Conservation (phyloP, 2,329 filamentous ascomycete species). For the Hymenoscyphus linearis region DNA sequence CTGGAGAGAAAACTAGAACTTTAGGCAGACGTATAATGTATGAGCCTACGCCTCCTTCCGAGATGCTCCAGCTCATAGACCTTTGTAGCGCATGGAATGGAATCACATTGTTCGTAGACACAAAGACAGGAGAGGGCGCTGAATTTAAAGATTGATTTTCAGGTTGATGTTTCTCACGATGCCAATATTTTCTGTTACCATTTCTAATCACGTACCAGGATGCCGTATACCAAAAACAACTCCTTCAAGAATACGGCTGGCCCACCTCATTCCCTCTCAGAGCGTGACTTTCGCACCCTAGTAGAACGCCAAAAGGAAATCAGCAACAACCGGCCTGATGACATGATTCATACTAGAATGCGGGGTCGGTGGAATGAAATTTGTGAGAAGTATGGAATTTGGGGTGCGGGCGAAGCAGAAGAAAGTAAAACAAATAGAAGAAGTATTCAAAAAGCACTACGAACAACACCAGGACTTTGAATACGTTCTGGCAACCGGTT, state of each 20-base stretch:
- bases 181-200: not conserved
- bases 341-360: not conserved
- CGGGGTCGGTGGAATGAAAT: not conserved
- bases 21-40: not conserved
- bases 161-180: too few species aligned
- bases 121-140: slow-evolving; percentile 11
- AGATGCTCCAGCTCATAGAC: not conserved
- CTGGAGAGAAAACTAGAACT: not conserved
- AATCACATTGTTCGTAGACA: slow-evolving; percentile 10
- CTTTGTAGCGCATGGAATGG: not conserved
- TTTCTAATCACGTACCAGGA: not conserved
- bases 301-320: not conserved
- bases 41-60: not conserved
- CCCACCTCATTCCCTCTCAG: slow-evolving; percentile 9
- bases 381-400: not conserved
- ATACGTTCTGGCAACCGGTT: not conserved
- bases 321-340: not conserved
- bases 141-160: slow-evolving; percentile 7
- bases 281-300: not conserved
- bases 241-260: slow-evolving; percentile 11
- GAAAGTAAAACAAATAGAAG: not conserved
- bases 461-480: not conserved
- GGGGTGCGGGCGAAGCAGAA: not conserved
- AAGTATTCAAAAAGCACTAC: not conserved
- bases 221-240: not conserved